Percentiles rank a stretch among this genome's conserved stretches.
phyloP scores from a whole-genome alignment of 106 monocot genomes.

The Dendrobium chrysotoxum region DNA sequence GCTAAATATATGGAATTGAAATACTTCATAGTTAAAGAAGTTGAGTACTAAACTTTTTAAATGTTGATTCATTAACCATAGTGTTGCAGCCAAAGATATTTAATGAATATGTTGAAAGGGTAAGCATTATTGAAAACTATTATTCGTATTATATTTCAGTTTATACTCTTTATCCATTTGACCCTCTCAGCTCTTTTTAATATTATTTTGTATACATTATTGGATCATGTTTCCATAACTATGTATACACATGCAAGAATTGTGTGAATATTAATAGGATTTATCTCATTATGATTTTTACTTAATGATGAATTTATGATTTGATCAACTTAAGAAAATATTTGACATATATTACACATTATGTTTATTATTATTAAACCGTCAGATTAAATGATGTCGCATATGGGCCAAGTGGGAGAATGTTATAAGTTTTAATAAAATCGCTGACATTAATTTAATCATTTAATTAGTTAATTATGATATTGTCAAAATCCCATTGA shows the following conservation, averaged over 20 bases:
- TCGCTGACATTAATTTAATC: too few relatives aligned
- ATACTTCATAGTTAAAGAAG: constrained; percentile 4
- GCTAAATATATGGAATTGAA: constrained; percentile 11
- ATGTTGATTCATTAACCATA: constrained; percentile 7
- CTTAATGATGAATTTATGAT: background rate
- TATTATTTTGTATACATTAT: background rate
- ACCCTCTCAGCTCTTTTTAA: background rate
- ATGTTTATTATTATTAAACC: background rate
- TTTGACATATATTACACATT: background rate
- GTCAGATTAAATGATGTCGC: background rate
- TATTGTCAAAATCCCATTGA: too few relatives aligned
- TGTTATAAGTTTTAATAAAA: background rate
- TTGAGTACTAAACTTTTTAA: background rate
- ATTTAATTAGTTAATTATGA: too few relatives aligned
- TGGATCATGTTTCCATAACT: background rate
- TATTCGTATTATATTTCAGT: background rate
- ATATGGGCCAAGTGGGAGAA: background rate
- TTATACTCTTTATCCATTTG: background rate
- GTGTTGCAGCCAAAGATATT: constrained; percentile 5
- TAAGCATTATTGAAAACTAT: background rate
- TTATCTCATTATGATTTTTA: background rate
- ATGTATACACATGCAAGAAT: background rate
- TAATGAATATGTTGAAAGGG: constrained; percentile 2
- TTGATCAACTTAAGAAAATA: too few relatives aligned
- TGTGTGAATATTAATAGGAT: background rate